These are phyloP conservation scores for Paramecium pentaurelia DNA, from an alignment of 73 alveolate species.

Conservation along the genomic window DNA sequence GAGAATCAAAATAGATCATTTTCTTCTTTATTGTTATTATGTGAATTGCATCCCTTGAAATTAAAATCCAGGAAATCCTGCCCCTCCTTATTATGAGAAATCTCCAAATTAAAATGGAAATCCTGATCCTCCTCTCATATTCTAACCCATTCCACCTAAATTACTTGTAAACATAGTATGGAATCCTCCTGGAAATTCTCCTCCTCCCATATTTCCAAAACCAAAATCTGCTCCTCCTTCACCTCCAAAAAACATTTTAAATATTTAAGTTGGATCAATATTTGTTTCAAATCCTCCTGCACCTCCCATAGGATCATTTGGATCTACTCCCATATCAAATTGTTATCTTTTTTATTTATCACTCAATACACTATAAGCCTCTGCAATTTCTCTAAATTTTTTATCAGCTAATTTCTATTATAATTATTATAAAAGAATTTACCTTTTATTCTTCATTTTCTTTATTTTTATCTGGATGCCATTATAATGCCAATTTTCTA, in stretches of 20 bases:
- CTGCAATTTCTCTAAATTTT: constrained; percentile 93
- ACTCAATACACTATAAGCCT: constrained; percentile 93
- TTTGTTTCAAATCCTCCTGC: constrained; percentile 67
- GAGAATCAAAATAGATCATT: not conserved
- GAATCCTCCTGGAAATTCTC: not conserved
- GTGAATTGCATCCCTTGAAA: not conserved
- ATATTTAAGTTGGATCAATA: constrained; percentile 86
- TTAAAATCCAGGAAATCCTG: constrained; percentile 31
- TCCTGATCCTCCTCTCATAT: not conserved
- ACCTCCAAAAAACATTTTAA: constrained; percentile 95
- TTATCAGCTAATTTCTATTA: constrained; percentile 86
- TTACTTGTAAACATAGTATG: not conserved
- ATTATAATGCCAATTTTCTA: constrained; percentile 87
- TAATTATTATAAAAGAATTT: not conserved
- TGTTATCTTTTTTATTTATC: constrained; percentile 89
- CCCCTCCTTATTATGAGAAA: constrained; percentile 7
- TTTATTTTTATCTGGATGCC: constrained; percentile 97
- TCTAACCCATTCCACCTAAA: not conserved
- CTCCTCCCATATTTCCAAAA: not conserved
- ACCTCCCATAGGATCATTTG: constrained; percentile 87
- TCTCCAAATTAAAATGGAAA: constrained; percentile 7
- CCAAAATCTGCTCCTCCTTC: constrained; percentile 77
- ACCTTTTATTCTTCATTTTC: constrained; percentile 76
- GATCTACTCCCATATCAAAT: constrained; percentile 93
- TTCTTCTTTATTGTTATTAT: constrained; percentile 5